A percentile compares a stretch with the other conserved stretches of the same genome.
Evolutionary conservation across 2,329 filamentous ascomycete species (phyloP).

Genomic region (Cercospora berteroae): DNA sequence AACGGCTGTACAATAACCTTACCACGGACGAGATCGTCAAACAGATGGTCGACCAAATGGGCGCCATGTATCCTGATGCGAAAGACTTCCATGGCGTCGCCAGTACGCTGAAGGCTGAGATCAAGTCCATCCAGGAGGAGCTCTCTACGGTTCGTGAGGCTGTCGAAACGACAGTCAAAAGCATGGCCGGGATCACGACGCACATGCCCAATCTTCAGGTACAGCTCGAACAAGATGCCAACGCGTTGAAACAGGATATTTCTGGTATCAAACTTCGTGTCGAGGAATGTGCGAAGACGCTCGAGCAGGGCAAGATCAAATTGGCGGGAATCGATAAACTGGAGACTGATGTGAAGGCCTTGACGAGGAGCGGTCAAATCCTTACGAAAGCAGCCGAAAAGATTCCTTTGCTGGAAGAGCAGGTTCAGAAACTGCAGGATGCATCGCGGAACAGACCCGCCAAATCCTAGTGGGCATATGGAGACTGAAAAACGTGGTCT

Average conservation of each 20-base stretch:
- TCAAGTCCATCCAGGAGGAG: background rate
- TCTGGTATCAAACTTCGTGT: background rate
- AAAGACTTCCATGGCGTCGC: slow-evolving; percentile 2
- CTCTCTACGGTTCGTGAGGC: background rate
- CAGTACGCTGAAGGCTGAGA: background rate
- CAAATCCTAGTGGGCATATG: background rate
- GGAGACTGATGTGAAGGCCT: background rate
- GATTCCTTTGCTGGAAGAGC: background rate
- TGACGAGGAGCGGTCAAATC: background rate
- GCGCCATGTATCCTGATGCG: slow-evolving; percentile 13
- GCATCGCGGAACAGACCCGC: background rate
- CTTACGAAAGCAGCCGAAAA: background rate
- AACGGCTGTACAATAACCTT: slow-evolving; percentile 11
- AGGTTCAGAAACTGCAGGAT: background rate
- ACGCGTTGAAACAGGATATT: background rate
- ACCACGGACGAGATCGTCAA: slow-evolving; percentile 15
- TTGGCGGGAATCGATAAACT: background rate
- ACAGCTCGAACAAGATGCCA: background rate
- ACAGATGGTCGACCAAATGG: slow-evolving; percentile 15
- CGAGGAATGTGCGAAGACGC: background rate
- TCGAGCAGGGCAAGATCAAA: background rate
- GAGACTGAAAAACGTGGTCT: background rate
- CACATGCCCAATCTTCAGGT: background rate
- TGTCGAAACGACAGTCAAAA: background rate
- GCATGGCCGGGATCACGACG: background rate